phyloP scores from a whole-genome alignment of 2,329 filamentous ascomycete genomes.

The Lachnellula cervina region DNA sequence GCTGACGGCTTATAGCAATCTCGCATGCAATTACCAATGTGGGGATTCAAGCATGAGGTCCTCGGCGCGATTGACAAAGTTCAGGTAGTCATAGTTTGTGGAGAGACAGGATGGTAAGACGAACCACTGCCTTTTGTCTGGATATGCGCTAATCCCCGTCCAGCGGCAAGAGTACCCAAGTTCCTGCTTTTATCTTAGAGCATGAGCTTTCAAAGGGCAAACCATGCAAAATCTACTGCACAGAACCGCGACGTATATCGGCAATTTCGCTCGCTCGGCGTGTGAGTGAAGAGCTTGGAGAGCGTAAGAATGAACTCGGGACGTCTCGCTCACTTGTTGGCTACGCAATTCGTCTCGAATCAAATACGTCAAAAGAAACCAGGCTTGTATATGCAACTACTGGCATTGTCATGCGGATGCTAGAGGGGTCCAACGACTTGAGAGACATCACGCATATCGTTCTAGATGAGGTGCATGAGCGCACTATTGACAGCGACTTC shows the following conservation, averaged over 20 bases:
- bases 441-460: constrained; percentile 88
- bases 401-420: constrained; percentile 95
- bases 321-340: constrained; percentile 81
- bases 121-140: neutral
- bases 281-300: constrained; percentile 92
- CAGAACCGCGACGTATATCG: constrained; percentile 91
- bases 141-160: constrained; percentile 20
- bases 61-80: constrained; percentile 70
- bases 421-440: constrained; percentile 82
- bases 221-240: constrained; percentile 89
- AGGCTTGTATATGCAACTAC: constrained; percentile 84
- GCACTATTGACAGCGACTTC: constrained; percentile 95
- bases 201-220: constrained; percentile 76
- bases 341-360: constrained; percentile 90
- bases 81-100: constrained; percentile 88
- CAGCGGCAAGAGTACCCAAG: constrained; percentile 89
- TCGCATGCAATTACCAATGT: constrained; percentile 84
- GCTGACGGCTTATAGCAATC: constrained; percentile 39
- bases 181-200: constrained; percentile 91
- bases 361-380: constrained; percentile 76
- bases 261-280: constrained; percentile 89
- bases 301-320: constrained; percentile 75
- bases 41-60: constrained; percentile 74
- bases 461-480: constrained; percentile 96
- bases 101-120: constrained; percentile 80